Conservation (phyloP, 768 basidiomycete genomes). For the Russula dissimulans region DNA sequence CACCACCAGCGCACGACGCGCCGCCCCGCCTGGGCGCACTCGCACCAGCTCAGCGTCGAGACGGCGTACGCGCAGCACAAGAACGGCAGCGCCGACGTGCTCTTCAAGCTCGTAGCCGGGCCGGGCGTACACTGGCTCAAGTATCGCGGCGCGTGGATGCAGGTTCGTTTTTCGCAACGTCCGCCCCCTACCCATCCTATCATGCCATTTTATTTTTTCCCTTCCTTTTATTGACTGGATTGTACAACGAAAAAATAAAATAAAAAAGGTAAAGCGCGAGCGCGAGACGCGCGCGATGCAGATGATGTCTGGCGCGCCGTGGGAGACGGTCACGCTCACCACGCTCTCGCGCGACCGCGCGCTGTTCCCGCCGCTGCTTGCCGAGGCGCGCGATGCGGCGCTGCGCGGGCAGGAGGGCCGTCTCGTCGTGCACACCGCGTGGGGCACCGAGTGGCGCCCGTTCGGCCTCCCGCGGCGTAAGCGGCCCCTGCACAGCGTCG, state of each 20-base stretch:
- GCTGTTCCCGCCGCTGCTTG: conserved; percentile 70
- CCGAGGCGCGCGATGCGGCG: conserved; percentile 86
- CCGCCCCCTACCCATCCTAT: neutral
- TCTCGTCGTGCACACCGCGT: conserved; percentile 91
- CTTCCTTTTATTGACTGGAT: too few relatives aligned
- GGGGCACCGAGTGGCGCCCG: conserved; percentile 94
- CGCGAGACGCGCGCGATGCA: conserved; percentile 90
- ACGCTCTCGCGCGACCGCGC: conserved; percentile 79
- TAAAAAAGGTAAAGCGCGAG: too few relatives aligned
- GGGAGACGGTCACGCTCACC: conserved; percentile 95
- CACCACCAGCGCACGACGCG: conserved; percentile 34
- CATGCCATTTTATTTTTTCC: too few relatives aligned
- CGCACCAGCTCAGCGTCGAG: conserved; percentile 92
- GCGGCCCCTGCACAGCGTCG: conserved; percentile 81
- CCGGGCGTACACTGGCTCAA: conserved; percentile 91
- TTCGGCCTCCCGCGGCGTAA: conserved; percentile 89
- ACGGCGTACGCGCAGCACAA: conserved; percentile 81
- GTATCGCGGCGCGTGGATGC: conserved; percentile 91
- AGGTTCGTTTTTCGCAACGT: conserved; percentile 38
- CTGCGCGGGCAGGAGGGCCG: conserved; percentile 84
- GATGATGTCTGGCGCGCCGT: conserved; percentile 83
- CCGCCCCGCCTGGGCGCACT: conserved; percentile 46
- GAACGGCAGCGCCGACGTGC: conserved; percentile 83
- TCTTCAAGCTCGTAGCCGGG: conserved; percentile 92
- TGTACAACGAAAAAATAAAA: too few relatives aligned